Percentiles rank a stretch among this genome's conserved stretches.
phyloP scores from a whole-genome alignment of 164 flowering plant species.

The Magnolia sinica region DNA sequence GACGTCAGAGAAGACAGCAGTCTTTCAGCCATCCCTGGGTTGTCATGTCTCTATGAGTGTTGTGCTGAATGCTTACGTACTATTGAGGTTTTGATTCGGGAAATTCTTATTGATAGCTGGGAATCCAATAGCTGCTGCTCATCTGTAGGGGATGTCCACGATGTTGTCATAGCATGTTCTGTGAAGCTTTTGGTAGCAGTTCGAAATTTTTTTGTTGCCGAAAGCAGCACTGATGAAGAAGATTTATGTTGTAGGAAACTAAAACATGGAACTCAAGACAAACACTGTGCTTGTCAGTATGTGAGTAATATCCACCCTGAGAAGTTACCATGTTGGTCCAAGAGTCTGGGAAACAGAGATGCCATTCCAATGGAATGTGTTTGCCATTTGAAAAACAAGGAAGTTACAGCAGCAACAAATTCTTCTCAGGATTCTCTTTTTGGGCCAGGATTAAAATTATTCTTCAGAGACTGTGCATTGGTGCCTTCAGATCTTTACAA shows the following conservation, averaged over 20 bases:
- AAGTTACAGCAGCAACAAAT: conserved; percentile 9
- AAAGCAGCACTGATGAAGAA: conserved; percentile 11
- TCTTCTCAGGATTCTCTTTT: conserved; percentile 15
- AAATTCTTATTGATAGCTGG: conserved; percentile 41
- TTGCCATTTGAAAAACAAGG: conserved; percentile 36
- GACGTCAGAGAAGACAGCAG: conserved; percentile 12
- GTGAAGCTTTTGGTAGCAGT: conserved; percentile 51
- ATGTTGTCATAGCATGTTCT: conserved; percentile 63
- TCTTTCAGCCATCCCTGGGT: conserved; percentile 25
- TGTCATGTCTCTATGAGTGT: conserved; percentile 51
- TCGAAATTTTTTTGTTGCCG: conserved; percentile 31
- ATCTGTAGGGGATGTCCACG: conserved; percentile 71
- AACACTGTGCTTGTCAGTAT: conserved; percentile 20
- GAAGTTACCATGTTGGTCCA: conserved; percentile 25
- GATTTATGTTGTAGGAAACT: conserved; percentile 13
- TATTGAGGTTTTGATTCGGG: conserved; percentile 41
- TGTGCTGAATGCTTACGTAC: conserved; percentile 55
- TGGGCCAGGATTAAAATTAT: conserved; percentile 34
- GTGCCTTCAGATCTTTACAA: conserved; percentile 37
- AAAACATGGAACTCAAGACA: conserved; percentile 7
- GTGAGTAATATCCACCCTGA: neutral
- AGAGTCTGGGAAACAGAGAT: conserved; percentile 20
- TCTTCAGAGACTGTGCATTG: conserved; percentile 64
- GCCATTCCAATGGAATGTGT: conserved; percentile 43
- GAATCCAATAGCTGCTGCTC: conserved; percentile 28